Evolutionary conservation across 345 rosid species (phyloP).

Genomic region (Alliaria petiolata): DNA sequence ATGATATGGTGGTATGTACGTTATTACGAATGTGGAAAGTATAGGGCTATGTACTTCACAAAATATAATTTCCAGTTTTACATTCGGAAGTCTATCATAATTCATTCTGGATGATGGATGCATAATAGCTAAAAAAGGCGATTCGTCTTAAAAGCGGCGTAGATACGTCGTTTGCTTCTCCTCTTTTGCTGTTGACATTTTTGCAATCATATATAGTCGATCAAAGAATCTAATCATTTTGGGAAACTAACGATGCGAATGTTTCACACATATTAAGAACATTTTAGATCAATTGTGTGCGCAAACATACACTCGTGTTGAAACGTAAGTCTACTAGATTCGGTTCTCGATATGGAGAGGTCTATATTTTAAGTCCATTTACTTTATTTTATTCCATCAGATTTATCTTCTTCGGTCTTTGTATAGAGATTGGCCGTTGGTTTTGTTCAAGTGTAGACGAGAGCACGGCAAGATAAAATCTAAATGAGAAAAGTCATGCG

Average conservation of each 20-base stretch:
- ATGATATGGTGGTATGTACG: not conserved
- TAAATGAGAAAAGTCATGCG: not conserved
- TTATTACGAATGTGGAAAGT: not conserved
- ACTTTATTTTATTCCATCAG: not conserved
- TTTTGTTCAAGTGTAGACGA: constrained; percentile 3
- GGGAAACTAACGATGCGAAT: not conserved
- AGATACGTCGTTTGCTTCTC: not conserved
- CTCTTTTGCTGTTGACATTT: not conserved
- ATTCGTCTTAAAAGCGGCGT: not conserved
- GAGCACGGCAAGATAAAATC: not conserved
- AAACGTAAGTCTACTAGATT: too few relatives aligned
- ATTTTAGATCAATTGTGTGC: not conserved
- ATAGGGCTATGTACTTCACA: not conserved
- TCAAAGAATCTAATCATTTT: not conserved
- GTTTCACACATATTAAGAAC: not conserved
- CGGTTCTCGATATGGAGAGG: not conserved
- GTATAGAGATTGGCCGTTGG: not conserved
- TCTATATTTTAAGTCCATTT: not conserved
- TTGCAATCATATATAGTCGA: not conserved
- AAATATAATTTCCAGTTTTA: not conserved
- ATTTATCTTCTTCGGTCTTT: not conserved
- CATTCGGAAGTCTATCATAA: not conserved
- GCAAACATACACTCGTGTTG: too few relatives aligned
- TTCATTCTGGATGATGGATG: not conserved
- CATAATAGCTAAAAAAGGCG: not conserved